These are phyloP conservation scores for Arthrobotrys entomopaga DNA, from an alignment of 2,329 filamentous ascomycete species.

Conservation along the genomic window DNA sequence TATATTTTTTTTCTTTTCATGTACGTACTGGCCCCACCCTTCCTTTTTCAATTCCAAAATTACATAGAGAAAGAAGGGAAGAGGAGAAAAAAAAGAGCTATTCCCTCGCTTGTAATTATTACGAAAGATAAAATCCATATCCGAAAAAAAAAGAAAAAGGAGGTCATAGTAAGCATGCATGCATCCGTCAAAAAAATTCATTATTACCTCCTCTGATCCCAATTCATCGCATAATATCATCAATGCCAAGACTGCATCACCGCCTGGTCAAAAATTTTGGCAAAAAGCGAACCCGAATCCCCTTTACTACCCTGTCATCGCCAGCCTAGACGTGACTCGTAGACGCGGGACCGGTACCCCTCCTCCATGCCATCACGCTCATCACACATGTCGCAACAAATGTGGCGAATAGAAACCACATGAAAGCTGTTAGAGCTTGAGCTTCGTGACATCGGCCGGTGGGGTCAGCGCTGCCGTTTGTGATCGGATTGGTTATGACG, in stretches of 20 bases:
- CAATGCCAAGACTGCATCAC: neutral
- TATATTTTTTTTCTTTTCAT: too few relatives aligned
- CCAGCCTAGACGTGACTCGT: slow-evolving; percentile 59
- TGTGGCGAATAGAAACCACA: slow-evolving; percentile 66
- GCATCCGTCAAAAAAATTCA: neutral
- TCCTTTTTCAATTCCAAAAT: too few relatives aligned
- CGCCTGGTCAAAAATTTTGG: neutral
- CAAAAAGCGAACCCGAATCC: slow-evolving; percentile 23
- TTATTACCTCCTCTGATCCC: slow-evolving; percentile 11
- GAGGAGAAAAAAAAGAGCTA: too few relatives aligned
- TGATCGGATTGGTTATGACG: slow-evolving; percentile 57
- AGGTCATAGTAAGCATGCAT: too few relatives aligned
- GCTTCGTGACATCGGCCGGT: slow-evolving; percentile 64
- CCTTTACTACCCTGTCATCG: slow-evolving; percentile 18
- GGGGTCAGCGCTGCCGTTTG: slow-evolving; percentile 35
- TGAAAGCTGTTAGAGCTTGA: slow-evolving; percentile 66
- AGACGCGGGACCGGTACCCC: slow-evolving; percentile 60
- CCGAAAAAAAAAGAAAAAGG: too few relatives aligned
- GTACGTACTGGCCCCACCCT: too few relatives aligned
- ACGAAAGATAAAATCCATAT: too few relatives aligned
- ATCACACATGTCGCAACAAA: slow-evolving; percentile 61
- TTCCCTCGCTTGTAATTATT: too few relatives aligned
- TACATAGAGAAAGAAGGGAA: too few relatives aligned
- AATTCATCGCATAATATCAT: neutral
- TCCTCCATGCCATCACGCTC: slow-evolving; percentile 62